These are phyloP conservation scores for Ustilago trichophora DNA, from an alignment of 1,284 basidiomycete genomes.

Conservation along the genomic window DNA sequence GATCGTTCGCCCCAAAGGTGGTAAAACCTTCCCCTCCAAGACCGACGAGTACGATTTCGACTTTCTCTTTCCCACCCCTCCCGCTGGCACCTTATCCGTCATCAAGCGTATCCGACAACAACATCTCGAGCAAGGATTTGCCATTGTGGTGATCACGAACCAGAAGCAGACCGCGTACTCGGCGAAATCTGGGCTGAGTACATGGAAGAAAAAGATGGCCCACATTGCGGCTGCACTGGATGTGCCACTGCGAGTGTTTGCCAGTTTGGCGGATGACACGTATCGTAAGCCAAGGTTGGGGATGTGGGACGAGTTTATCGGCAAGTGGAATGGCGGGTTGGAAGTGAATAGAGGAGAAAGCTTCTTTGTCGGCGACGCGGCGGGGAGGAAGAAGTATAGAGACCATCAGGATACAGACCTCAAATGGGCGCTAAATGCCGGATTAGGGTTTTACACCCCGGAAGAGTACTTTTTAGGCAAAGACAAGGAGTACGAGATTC, in stretches of 20 bases:
- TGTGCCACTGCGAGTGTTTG: slow-evolving; percentile 54
- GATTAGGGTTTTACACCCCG: slow-evolving; percentile 58
- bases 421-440: slow-evolving; percentile 62
- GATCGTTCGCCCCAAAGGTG: slow-evolving; percentile 45
- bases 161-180: slow-evolving; percentile 43
- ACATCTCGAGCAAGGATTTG: too few species aligned
- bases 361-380: slow-evolving; percentile 65
- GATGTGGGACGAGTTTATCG: slow-evolving; percentile 45
- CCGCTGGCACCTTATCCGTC: too few species aligned
- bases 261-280: slow-evolving; percentile 50
- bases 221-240: slow-evolving; percentile 45
- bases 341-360: slow-evolving; percentile 29
- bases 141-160: slow-evolving; percentile 52
- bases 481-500: slow-evolving; percentile 23
- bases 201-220: slow-evolving; percentile 52
- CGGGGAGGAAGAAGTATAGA: slow-evolving; percentile 40
- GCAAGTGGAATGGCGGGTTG: slow-evolving; percentile 26
- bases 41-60: slow-evolving; percentile 53
- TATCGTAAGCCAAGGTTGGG: slow-evolving; percentile 59
- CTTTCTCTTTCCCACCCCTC: slow-evolving; percentile 19
- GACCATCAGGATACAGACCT: slow-evolving; percentile 62
- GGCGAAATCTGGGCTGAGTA: slow-evolving; percentile 16
- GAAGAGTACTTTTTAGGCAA: slow-evolving; percentile 58
- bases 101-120: too few species aligned
- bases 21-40: slow-evolving; percentile 43